These are phyloP conservation scores for Eimeria sp. DNA, from an alignment of 169 alveolate genomes.

Conservation along the genomic window DNA sequence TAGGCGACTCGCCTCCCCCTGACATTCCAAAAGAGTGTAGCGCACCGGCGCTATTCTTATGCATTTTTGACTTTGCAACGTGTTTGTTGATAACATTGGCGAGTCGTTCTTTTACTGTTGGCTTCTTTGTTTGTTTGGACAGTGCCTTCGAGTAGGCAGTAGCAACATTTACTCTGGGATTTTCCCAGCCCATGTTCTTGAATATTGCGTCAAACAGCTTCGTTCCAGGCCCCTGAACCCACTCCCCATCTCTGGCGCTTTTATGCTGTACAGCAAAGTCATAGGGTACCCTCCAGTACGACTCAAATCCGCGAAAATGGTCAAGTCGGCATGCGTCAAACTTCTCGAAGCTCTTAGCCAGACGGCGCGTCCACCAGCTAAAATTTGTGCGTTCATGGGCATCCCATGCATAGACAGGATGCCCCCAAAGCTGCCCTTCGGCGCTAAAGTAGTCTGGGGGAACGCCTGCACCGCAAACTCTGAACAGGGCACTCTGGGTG, in stretches of 20 bases:
- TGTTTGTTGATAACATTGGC: conserved; percentile 11
- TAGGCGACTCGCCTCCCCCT: conserved; percentile 21
- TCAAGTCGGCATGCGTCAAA: conserved; percentile 78
- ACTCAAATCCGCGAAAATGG: conserved; percentile 81
- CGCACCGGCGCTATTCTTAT: background rate
- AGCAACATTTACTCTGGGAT: conserved; percentile 71
- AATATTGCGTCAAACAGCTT: conserved; percentile 70
- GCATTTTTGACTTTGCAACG: background rate
- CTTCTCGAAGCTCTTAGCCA: conserved; percentile 52
- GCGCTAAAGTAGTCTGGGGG: conserved; percentile 81
- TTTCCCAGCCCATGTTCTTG: conserved; percentile 80
- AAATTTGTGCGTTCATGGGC: conserved; percentile 68
- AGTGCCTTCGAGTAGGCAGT: conserved; percentile 62
- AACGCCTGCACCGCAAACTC: conserved; percentile 66
- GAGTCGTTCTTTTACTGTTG: conserved; percentile 15
- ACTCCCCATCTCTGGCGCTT: conserved; percentile 80
- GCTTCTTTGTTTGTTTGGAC: conserved; percentile 17
- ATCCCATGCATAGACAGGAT: conserved; percentile 82
- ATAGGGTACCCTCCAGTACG: conserved; percentile 82
- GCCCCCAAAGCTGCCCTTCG: conserved; percentile 84
- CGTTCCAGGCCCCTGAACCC: conserved; percentile 79
- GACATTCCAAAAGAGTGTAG: conserved; percentile 15
- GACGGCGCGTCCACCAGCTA: conserved; percentile 81
- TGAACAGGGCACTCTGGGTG: background rate
- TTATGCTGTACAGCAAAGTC: conserved; percentile 66